These are phyloP conservation scores for Xylariomycetidae sp. DNA, from an alignment of 2,329 filamentous ascomycete species.

Conservation along the genomic window DNA sequence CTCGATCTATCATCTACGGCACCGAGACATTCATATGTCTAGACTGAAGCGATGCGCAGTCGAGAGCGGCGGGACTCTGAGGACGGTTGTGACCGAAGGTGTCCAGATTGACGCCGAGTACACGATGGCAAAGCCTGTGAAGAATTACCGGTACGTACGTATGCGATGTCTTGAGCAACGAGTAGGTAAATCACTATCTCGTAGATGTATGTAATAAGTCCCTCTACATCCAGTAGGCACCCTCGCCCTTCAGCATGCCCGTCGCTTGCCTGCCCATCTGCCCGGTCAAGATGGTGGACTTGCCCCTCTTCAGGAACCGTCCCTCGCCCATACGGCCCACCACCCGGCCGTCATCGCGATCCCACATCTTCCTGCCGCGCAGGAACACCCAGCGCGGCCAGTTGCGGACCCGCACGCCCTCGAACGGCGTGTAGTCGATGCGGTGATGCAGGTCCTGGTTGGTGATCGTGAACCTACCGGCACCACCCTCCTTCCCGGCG, in stretches of 20 bases:
- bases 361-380: constrained; percentile 6
- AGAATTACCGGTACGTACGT: too few species aligned
- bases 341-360: constrained; percentile 5
- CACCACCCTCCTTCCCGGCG: not conserved
- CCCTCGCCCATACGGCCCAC: constrained; percentile 5
- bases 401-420: constrained; percentile 10
- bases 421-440: constrained; percentile 14
- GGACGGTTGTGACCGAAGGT: too few species aligned
- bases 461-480: constrained; percentile 6
- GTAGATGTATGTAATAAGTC: too few species aligned
- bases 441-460: constrained; percentile 10
- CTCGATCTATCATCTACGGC: too few species aligned
- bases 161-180: too few species aligned
- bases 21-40: too few species aligned
- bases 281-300: constrained; percentile 2
- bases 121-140: too few species aligned
- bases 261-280: constrained; percentile 3
- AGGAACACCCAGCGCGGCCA: constrained; percentile 12
- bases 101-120: too few species aligned
- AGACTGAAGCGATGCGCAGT: too few species aligned
- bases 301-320: constrained; percentile 4
- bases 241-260: constrained; percentile 3
- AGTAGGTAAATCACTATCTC: too few species aligned
- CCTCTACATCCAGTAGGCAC: constrained; percentile 1
- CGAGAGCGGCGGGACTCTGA: too few species aligned